Base-by-base conservation (phyloP, 345 rosid genomes). In the Noccaea caerulescens region DNA sequence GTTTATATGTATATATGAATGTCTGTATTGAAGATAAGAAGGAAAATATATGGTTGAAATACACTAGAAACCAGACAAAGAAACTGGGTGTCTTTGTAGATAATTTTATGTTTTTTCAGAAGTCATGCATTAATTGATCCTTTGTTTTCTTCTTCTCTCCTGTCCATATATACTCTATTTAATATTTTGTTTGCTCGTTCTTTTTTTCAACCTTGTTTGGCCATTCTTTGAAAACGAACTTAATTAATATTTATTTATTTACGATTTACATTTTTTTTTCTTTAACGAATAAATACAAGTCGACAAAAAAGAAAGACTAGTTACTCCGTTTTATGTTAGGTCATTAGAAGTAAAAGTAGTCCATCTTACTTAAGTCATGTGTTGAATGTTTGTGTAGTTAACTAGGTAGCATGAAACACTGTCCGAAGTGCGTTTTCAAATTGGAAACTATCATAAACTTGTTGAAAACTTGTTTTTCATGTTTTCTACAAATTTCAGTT, bases 21-120 rank as follows among this genome's bases (percentile, higher is more conserved):
- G 32, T 63, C 6, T 54, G 56, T 73, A 47, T 32, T 46, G 12
- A 33, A 74, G 67, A 67, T 59, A 68, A 52, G 68, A 52, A 60
- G 72, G 34, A 52, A 23, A 61, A 43, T 58, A 73, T 67, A 68
- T 74, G 68, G 72, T 68, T 58, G 57, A 58, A 43, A 66, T 33
- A 59, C 53, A 39, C 41, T 50, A 20, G 62, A 58, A 66, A 27
- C 30, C 4, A 50, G 67, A 73, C 72, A 67, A 74, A 72, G 53
- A 73, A 57, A 65, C 71, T 74, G 45, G 5, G 51, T 51, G 56
- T 66, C 41, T 59, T 16, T 67, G 50, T 67, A 73, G 32, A 58
- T 52, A 32, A 50, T 74, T 42, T 58, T 52, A 59, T 57, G 62
- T 73, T 45, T 64, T 49, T 66, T 58, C 63, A 52, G 56, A 74